Evolutionary conservation across 768 basidiomycete genomes (phyloP).

Genomic region (Galerina marginata): DNA sequence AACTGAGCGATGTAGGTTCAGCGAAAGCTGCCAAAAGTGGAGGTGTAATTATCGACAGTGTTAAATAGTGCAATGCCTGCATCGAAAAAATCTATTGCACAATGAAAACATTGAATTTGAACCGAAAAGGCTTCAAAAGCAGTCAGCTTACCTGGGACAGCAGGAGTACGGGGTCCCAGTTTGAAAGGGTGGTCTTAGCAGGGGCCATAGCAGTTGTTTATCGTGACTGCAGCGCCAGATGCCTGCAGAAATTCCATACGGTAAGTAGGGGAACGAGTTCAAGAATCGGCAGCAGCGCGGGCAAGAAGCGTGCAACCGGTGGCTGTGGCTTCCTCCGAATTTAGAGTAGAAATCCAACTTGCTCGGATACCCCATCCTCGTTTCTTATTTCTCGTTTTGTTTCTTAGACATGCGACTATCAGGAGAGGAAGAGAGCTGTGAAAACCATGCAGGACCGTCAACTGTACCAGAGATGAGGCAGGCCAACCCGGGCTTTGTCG

Average conservation of each 20-base stretch:
- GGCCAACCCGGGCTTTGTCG: constrained; percentile 22
- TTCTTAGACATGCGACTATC: constrained; percentile 23
- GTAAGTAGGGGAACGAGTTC: constrained; percentile 2
- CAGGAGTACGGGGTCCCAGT: constrained; percentile 91
- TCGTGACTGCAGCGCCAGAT: constrained; percentile 15
- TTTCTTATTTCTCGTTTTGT: constrained; percentile 5
- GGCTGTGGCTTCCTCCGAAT: constrained; percentile 11
- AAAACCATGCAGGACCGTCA: constrained; percentile 17
- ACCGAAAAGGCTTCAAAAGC: not conserved
- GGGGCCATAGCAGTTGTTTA: constrained; percentile 38
- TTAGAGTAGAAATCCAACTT: not conserved
- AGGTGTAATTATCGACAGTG: constrained; percentile 82
- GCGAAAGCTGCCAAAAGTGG: constrained; percentile 79
- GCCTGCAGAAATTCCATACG: constrained; percentile 22
- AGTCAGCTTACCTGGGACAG: constrained; percentile 73
- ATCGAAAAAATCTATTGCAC: constrained; percentile 82
- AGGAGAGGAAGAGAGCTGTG: constrained; percentile 21
- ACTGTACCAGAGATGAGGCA: constrained; percentile 29
- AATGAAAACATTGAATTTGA: constrained; percentile 1
- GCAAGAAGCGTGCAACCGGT: not conserved
- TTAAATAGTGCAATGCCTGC: constrained; percentile 93
- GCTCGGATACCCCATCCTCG: not conserved
- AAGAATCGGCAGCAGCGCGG: constrained; percentile 1
- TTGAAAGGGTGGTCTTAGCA: constrained; percentile 46
- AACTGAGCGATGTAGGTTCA: constrained; percentile 67